Evolutionary conservation across 441 rosid genomes (phyloP).

Genomic region (Croton setiger): DNA sequence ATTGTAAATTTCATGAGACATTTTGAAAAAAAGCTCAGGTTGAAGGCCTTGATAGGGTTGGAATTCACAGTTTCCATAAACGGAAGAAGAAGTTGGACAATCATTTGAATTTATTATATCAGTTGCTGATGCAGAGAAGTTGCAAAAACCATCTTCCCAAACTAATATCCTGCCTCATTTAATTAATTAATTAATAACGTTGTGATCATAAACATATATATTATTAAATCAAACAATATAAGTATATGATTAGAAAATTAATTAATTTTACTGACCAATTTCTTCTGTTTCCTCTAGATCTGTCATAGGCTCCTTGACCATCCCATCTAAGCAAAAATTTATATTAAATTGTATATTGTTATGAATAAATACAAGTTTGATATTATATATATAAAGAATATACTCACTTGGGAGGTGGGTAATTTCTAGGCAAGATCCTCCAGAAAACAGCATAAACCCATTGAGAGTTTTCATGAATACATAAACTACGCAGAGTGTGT

Average conservation of each 20-base stretch:
- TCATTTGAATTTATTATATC: constrained; percentile 48
- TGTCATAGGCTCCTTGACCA: constrained; percentile 90
- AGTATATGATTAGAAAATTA: neutral
- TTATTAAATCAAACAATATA: neutral
- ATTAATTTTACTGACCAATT: constrained; percentile 58
- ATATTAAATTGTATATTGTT: neutral
- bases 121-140: constrained; percentile 73
- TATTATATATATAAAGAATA: too few relatives aligned
- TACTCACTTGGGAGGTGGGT: constrained; percentile 98
- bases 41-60: constrained; percentile 87
- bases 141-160: constrained; percentile 99
- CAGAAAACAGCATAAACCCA: constrained; percentile 99
- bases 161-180: constrained; percentile 69
- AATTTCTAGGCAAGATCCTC: constrained; percentile 98
- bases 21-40: constrained; percentile 97
- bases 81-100: constrained; percentile 46
- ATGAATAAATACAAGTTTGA: too few relatives aligned
- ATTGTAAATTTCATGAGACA: constrained; percentile 99
- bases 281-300: constrained; percentile 95
- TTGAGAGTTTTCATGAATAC: constrained; percentile 82
- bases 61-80: constrained; percentile 52
- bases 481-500: constrained; percentile 87
- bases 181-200: neutral
- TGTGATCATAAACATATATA: neutral
- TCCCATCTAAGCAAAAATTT: constrained; percentile 62